Evolutionary conservation across 768 basidiomycete genomes (phyloP).

Genomic region (Boletus vinaceobasis): DNA sequence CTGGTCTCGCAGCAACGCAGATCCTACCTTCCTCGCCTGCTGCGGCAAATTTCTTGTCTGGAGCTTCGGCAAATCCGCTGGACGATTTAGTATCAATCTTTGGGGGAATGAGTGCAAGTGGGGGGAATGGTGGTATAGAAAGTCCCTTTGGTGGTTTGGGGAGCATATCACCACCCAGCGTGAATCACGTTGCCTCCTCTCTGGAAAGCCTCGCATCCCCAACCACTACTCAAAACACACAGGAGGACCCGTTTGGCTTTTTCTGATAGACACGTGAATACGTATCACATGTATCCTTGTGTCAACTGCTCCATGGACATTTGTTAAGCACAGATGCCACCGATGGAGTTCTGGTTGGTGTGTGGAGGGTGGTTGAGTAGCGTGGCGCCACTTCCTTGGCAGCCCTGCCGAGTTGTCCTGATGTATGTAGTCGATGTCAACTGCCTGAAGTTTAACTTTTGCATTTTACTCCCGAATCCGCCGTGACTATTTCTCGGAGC

Average conservation of each 20-base stretch:
- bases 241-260: slow-evolving; percentile 55
- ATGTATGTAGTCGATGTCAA: neutral
- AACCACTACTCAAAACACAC: slow-evolving; percentile 30
- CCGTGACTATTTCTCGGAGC: neutral
- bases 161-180: slow-evolving; percentile 7
- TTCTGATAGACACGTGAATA: slow-evolving; percentile 36
- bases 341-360: neutral
- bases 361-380: neutral
- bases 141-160: slow-evolving; percentile 20
- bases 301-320: neutral
- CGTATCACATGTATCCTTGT: neutral
- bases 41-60: slow-evolving; percentile 69
- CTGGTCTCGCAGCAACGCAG: slow-evolving; percentile 75
- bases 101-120: slow-evolving; percentile 46
- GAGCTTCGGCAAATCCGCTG: slow-evolving; percentile 82
- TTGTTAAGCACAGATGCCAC: neutral
- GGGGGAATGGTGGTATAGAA: slow-evolving; percentile 9
- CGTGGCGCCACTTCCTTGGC: neutral
- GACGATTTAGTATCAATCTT: slow-evolving; percentile 95
- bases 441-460: neutral
- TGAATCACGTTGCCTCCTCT: slow-evolving; percentile 6
- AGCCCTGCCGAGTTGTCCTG: neutral
- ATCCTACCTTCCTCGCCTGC: slow-evolving; percentile 69
- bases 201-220: slow-evolving; percentile 23
- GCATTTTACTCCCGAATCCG: neutral